Evolutionary conservation across 352 stramenopile species (phyloP).

Genomic region (Aphanomyces stellatus): DNA sequence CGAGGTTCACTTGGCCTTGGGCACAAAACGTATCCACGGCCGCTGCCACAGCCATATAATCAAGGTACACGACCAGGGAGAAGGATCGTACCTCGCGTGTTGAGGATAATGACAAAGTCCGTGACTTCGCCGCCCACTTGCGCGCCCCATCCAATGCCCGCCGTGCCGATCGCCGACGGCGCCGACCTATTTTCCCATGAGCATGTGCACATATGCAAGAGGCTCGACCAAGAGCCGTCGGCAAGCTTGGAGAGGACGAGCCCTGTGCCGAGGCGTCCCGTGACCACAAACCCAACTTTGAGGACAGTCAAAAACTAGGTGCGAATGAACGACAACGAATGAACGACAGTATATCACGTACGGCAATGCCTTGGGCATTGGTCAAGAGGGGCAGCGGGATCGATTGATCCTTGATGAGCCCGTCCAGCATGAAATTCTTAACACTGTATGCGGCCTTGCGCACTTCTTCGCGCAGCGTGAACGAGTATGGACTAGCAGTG

Average conservation of each 20-base stretch:
- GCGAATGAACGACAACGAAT: background rate
- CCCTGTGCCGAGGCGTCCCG: constrained; percentile 82
- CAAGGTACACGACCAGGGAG: background rate
- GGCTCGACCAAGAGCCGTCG: constrained; percentile 83
- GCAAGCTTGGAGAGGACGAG: constrained; percentile 88
- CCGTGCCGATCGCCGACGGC: constrained; percentile 90
- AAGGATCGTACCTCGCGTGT: constrained; percentile 51
- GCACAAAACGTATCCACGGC: constrained; percentile 79
- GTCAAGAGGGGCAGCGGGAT: constrained; percentile 84
- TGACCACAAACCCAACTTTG: constrained; percentile 85
- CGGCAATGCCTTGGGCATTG: constrained; percentile 84
- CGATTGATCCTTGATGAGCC: constrained; percentile 83
- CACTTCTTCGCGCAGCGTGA: constrained; percentile 88
- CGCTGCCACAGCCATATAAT: constrained; percentile 15
- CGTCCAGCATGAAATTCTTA: constrained; percentile 86
- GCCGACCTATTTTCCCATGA: constrained; percentile 40
- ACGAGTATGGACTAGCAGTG: constrained; percentile 51
- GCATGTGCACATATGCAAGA: background rate
- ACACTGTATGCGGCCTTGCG: constrained; percentile 90
- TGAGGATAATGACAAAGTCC: constrained; percentile 92
- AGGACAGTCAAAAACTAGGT: constrained; percentile 86
- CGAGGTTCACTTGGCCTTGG: constrained; percentile 85
- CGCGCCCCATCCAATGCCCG: constrained; percentile 83
- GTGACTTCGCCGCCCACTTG: constrained; percentile 90
- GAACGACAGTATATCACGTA: constrained; percentile 24